Evolutionary conservation across 495 filamentous ascomycete species (phyloP).

Genomic region (Opeltia flavorubescens): DNA sequence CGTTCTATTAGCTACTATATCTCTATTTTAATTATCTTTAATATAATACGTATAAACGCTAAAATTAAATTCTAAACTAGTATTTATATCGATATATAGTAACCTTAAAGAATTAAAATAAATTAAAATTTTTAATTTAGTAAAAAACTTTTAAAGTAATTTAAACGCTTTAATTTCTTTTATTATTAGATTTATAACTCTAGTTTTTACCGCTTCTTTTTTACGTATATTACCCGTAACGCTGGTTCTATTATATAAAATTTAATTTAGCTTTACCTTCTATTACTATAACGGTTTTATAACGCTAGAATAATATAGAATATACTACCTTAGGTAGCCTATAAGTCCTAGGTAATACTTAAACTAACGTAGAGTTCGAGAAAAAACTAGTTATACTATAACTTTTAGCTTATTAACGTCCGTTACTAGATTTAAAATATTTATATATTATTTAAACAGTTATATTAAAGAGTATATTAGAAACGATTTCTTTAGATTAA

Average conservation of each 20-base stretch:
- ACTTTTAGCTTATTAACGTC: neutral
- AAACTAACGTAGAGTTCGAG: neutral
- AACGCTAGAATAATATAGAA: conserved; percentile 3
- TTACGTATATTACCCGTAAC: neutral
- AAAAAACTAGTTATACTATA: neutral
- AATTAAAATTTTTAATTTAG: neutral
- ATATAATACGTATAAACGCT: conserved; percentile 3
- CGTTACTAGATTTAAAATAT: neutral
- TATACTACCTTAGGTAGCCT: neutral
- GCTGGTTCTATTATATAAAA: neutral
- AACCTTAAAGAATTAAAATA: neutral
- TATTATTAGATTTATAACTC: neutral
- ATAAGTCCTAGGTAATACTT: conserved; percentile 9
- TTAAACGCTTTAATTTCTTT: too few species aligned
- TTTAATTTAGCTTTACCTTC: conserved; percentile 1
- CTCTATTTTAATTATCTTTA: too few species aligned
- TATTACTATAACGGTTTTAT: neutral
- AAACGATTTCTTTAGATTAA: conserved; percentile 5
- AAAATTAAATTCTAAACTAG: neutral
- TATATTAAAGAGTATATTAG: conserved; percentile 2
- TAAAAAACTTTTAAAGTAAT: neutral
- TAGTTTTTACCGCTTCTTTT: neutral
- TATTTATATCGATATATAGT: conserved; percentile 8
- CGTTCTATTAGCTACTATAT: neutral
- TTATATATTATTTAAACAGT: neutral